phyloP scores from a whole-genome alignment of 2,329 filamentous ascomycete species.

The Cladosporium sp. region DNA sequence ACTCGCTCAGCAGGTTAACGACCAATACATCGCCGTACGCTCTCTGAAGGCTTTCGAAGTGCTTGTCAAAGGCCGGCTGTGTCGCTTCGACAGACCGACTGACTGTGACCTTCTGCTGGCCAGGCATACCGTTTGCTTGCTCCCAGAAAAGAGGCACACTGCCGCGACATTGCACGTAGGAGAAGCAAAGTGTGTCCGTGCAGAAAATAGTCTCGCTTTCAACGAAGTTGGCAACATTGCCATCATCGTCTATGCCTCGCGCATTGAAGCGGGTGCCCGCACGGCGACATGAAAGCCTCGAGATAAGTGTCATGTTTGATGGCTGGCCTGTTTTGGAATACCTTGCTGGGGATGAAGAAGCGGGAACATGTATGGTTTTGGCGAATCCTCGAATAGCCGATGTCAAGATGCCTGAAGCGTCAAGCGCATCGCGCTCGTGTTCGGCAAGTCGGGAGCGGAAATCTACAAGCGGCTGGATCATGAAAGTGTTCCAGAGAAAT shows the following conservation, averaged over 20 bases:
- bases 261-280: conserved; percentile 95
- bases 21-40: conserved; percentile 88
- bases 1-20: conserved; percentile 86
- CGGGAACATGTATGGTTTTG: conserved; percentile 77
- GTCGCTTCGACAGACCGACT: conserved; percentile 86
- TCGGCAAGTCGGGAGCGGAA: conserved; percentile 78
- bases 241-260: conserved; percentile 95
- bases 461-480: conserved; percentile 87
- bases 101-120: conserved; percentile 89
- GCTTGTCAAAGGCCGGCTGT: conserved; percentile 90
- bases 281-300: conserved; percentile 80
- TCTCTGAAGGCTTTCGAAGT: conserved; percentile 81
- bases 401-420: conserved; percentile 80
- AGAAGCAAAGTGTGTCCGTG: conserved; percentile 75
- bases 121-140: conserved; percentile 80
- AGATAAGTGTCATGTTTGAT: conserved; percentile 82
- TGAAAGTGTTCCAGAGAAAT: conserved; percentile 97
- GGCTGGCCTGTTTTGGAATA: conserved; percentile 65
- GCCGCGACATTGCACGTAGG: conserved; percentile 86
- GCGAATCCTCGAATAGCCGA: conserved; percentile 94
- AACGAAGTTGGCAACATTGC: conserved; percentile 97
- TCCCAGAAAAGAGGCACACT: conserved; percentile 98
- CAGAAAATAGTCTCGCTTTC: conserved; percentile 93
- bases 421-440: conserved; percentile 71
- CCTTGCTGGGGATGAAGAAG: conserved; percentile 66